These are phyloP conservation scores for Chrysoporthe puriensis DNA, from an alignment of 2,329 filamentous ascomycete species.

Conservation along the genomic window DNA sequence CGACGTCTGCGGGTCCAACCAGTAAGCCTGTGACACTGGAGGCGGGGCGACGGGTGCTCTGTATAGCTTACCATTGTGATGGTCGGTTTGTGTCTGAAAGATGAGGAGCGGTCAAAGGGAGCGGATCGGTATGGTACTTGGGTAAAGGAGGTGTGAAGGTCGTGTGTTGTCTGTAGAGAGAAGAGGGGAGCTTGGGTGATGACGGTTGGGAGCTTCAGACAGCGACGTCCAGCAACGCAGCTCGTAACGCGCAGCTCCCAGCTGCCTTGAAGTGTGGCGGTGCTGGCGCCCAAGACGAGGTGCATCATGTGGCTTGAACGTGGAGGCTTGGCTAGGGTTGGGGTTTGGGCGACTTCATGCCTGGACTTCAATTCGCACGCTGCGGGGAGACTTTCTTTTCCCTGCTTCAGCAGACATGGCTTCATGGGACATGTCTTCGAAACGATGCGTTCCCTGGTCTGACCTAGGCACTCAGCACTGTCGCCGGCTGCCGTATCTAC, in stretches of 20 bases:
- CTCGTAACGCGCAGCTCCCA: conserved; percentile 21
- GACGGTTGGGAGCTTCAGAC: conserved; percentile 15
- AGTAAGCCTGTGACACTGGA: conserved; percentile 30
- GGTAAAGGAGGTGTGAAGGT: not conserved
- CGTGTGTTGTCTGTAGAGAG: not conserved
- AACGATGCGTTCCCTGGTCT: too few species aligned
- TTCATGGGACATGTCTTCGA: too few species aligned
- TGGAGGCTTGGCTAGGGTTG: not conserved
- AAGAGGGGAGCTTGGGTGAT: not conserved
- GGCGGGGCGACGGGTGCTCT: conserved; percentile 22
- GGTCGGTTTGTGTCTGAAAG: not conserved
- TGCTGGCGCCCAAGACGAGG: not conserved
- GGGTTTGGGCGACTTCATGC: not conserved
- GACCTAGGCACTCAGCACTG: too few species aligned
- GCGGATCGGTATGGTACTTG: not conserved
- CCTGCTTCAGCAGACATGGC: too few species aligned
- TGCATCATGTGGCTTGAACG: conserved; percentile 7
- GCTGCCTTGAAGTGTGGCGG: conserved; percentile 22
- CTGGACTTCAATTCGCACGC: not conserved
- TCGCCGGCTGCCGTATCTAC: too few species aligned
- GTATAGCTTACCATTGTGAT: conserved; percentile 30
- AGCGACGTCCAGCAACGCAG: conserved; percentile 14
- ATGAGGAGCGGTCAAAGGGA: not conserved
- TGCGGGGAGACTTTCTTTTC: too few species aligned
- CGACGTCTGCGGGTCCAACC: conserved; percentile 70